Base-by-base conservation (phyloP, 345 rosid species). In the Eucalyptus cloeziana region DNA sequence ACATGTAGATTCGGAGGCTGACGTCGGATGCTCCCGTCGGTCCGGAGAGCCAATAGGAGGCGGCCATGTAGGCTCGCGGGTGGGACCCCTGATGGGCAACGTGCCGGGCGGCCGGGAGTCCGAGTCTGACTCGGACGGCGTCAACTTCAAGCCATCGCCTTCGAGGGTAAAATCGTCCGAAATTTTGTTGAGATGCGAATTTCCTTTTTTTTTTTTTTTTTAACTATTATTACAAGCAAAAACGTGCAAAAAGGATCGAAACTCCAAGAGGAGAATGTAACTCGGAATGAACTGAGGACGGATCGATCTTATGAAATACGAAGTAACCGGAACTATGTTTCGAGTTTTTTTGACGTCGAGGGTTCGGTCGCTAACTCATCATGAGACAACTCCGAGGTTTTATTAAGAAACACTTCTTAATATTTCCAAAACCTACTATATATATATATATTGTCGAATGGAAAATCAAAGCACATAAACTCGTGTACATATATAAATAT, bases 301-400 rank as follows among this genome's bases (percentile, higher is more conserved):
- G 64, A 25, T 58, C 64, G 7, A 58, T 58, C 60, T 19, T 54
- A 1, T 54, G 25, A 54, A 54, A 54, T 54, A 54, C 25, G 21
- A 51, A 51, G 22, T 21, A 21, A 54, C 2, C 25, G 5, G 1
- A 54, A 54, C 10, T 8, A 21, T 21, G 11, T 54, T 54, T 54
- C 21, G 5, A 54, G 10, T 3, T 21, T 19, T 21, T 21, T 54
- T 0, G 10, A 19, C 10, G 0, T 54, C 10, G 4, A 54, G 25
- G 10, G 10, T 17, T 10, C 2, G 0, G 0, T 52, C 2, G 2
- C 10, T 52, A 49, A 49, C 5, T 54, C 11, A 54, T 54, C 58
- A 19, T 19, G 21, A 54, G 22, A 54, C 3, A 25, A 54, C 58
- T 16, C 52, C 19, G 19, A 50, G 52, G 7, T 15, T 5, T 1